Conservation (phyloP, 1,284 basidiomycete species). For the Rhodotorula sp. region DNA sequence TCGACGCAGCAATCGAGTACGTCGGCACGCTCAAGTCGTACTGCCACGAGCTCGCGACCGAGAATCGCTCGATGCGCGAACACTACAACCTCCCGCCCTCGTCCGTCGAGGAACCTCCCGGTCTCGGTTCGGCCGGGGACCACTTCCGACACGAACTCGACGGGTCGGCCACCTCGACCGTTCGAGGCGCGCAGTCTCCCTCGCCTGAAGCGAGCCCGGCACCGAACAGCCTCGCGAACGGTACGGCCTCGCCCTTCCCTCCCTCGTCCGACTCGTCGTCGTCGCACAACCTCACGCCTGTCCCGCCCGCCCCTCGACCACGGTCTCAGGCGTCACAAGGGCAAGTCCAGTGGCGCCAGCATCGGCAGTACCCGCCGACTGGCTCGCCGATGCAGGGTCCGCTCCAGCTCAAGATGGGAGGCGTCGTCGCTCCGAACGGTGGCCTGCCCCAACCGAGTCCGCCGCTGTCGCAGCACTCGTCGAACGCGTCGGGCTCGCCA, state of each 20-base stretch:
- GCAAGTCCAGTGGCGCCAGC: not conserved
- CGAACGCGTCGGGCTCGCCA: not conserved
- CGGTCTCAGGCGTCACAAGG: too few species aligned
- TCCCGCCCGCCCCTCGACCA: not conserved
- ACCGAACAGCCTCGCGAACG: not conserved
- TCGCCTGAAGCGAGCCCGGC: slow-evolving; percentile 10
- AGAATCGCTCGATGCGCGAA: slow-evolving; percentile 29
- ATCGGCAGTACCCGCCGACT: not conserved
- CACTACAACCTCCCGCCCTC: slow-evolving; percentile 28
- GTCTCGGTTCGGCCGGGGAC: not conserved
- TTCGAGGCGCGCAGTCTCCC: not conserved
- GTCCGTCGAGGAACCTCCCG: not conserved
- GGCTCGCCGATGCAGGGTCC: not conserved
- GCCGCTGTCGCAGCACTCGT: not conserved
- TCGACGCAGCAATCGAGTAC: slow-evolving; percentile 74
- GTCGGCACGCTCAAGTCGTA: slow-evolving; percentile 71
- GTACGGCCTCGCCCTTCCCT: not conserved
- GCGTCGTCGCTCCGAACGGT: not conserved
- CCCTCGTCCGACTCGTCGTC: not conserved
- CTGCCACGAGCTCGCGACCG: slow-evolving; percentile 58
- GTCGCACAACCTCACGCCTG: not conserved
- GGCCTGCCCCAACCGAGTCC: slow-evolving; percentile 3
- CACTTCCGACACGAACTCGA: not conserved
- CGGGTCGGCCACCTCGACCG: not conserved
- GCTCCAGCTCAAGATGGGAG: not conserved